Percentiles rank a stretch among this genome's conserved stretches.
Conservation (phyloP, 2,329 filamentous ascomycete species). For the Botrytis galanthina region DNA sequence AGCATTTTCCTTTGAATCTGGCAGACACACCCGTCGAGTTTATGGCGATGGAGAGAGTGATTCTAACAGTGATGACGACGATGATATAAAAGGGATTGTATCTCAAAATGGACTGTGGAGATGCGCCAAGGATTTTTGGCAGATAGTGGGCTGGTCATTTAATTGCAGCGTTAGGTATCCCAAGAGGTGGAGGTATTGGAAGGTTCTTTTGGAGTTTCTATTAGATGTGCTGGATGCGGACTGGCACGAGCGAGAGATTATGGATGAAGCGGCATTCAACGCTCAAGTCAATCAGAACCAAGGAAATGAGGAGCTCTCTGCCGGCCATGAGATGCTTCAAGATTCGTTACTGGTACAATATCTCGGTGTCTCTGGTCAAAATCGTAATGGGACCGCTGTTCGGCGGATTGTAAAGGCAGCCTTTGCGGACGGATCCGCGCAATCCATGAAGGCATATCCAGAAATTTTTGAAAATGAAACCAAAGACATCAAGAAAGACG, state of each 20-base stretch:
- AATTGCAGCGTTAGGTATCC: conserved; percentile 77
- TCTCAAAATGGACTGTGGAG: conserved; percentile 69
- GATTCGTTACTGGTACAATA: conserved; percentile 60
- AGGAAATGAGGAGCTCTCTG: conserved; percentile 22
- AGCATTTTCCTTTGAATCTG: conserved; percentile 65
- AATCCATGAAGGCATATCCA: conserved; percentile 54
- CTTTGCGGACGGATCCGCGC: conserved; percentile 61
- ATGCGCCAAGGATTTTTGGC: conserved; percentile 85
- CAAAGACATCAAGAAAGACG: conserved; percentile 43
- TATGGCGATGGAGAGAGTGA: conserved; percentile 43
- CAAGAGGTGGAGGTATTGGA: conserved; percentile 79
- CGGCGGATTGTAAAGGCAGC: conserved; percentile 61
- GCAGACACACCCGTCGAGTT: conserved; percentile 32
- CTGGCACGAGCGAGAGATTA: conserved; percentile 55
- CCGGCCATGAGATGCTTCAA: conserved; percentile 42
- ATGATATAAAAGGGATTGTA: conserved; percentile 54
- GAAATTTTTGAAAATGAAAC: conserved; percentile 70
- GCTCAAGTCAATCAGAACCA: conserved; percentile 34
- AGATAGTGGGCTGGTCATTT: conserved; percentile 85
- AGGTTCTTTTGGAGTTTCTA: conserved; percentile 75
- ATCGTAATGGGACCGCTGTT: not conserved
- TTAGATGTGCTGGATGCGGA: conserved; percentile 74
- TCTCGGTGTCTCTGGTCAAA: conserved; percentile 37
- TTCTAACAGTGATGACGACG: conserved; percentile 44
- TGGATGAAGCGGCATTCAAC: conserved; percentile 41